Evolutionary conservation across 176 grass and related monocot species (phyloP), one percentile per base, ranked within the genome.

Genomic region (Raddia guianensis): DNA sequence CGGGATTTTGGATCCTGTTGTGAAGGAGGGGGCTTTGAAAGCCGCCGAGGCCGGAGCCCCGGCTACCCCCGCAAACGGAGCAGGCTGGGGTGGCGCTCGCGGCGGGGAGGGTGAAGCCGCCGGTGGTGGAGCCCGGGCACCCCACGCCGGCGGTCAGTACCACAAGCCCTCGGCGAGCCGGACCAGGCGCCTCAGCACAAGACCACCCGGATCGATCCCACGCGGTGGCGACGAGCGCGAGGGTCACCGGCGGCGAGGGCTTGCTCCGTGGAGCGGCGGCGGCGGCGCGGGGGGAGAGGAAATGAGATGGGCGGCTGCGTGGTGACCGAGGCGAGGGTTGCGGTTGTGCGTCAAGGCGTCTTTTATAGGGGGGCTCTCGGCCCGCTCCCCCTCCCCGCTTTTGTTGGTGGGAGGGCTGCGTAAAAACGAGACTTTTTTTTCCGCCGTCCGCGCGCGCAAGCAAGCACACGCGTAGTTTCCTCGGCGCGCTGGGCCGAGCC

Each of bases 1-100:
- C 88, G 83, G 88, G 88, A 90, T 90, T 90, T 90, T 90, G 60
- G 67, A 93, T 90, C 76, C 87, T 86, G 74, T 82, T 85, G 83
- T 89, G 77, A 89, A 86, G 88, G 47, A 93, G 95, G 95, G 95
- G 95, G 90, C 95, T 98, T 95, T 91, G 75, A 87, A 89, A 94
- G 95, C 95, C 92, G 92, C 95, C 92, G 92, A 98, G 95, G 95
- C 95, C 92, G 95, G 91, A 92, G 95, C 95, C 95, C 92, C 92
- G 95, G 95, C 95, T 92, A 94, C 95, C 95, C 95, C 95, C 92
- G 76, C 92, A 98, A 95, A 91, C 45, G 92, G 80, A 84, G 92
- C 95, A 95, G 92, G 73, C 46, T 77, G 61, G 67, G 71, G 76
- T 52, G 6, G 56, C 35, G 79, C 89, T 56, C 64, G 80, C 85